Conservation (phyloP, 345 rosid species). For the Theobroma cacao region DNA sequence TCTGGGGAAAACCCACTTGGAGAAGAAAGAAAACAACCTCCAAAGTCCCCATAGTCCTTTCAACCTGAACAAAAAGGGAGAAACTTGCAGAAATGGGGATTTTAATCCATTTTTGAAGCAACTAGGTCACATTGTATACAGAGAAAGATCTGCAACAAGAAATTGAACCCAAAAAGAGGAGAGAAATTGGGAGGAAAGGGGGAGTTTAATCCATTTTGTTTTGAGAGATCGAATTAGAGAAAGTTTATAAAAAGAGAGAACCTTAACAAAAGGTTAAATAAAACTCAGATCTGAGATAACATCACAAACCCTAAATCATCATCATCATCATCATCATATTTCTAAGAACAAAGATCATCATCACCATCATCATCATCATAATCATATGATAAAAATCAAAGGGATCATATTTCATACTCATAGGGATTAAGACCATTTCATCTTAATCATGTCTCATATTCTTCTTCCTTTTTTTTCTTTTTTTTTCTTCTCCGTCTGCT, state of each 20-base stretch:
- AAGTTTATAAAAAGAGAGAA: constrained; percentile 1
- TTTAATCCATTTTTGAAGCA: background rate
- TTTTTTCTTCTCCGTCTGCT: constrained; percentile 20
- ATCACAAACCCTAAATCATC: constrained; percentile 21
- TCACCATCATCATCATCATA: background rate
- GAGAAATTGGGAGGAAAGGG: background rate
- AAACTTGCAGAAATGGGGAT: background rate
- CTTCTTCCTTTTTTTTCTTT: background rate
- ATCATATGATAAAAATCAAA: constrained; percentile 12
- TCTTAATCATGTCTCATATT: constrained; percentile 22
- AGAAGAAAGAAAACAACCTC: too few species aligned
- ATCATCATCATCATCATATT: constrained; percentile 5
- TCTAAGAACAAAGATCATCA: constrained; percentile 6
- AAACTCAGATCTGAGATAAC: constrained; percentile 15
- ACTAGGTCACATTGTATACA: background rate
- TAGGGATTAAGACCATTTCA: constrained; percentile 20
- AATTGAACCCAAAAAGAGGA: background rate
- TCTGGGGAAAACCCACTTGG: too few species aligned
- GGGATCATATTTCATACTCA: constrained; percentile 15
- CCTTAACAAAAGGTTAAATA: background rate
- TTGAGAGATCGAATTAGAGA: background rate
- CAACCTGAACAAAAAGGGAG: background rate
- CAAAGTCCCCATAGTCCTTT: too few species aligned
- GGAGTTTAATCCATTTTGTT: background rate
- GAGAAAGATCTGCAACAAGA: background rate